Base-by-base conservation (phyloP, 768 basidiomycete species). In the Antrodiella citrinella region DNA sequence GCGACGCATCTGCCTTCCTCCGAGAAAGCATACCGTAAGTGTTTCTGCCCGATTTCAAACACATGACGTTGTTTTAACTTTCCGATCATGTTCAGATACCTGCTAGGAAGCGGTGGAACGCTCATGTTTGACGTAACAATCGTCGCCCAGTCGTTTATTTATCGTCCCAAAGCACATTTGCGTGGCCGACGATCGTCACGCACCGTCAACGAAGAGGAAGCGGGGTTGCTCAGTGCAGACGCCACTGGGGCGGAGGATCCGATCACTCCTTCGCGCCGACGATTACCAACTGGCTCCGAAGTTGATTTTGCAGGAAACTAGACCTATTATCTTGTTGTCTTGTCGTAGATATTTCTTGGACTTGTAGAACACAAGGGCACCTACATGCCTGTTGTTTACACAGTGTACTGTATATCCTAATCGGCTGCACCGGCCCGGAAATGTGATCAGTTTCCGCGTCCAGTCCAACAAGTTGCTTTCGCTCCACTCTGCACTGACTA, bases 51-150 rank as follows among this genome's bases (percentile, higher is more conserved):
- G n/a, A n/a, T n/a, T n/a, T n/a, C 11, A n/a, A n/a, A n/a, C n/a
- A n/a, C n/a, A n/a, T n/a, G n/a, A n/a, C 12, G 5, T 15, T 10
- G n/a, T n/a, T n/a, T n/a, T n/a, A n/a, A n/a, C n/a, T n/a, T n/a
- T n/a, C n/a, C n/a, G n/a, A n/a, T n/a, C n/a, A n/a, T n/a, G n/a
- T 19, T n/a, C 53, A 90, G 88, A 45, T 97, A 93, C 62, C 74
- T 98, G 0, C 70, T 98, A 1, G 95, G 95, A 26, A 92, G 90
- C 51, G 93, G 80, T 38, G 96, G 96, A 2, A 97, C 95, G 0
- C 78, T 98, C 15, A 67, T 91, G 56, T 98, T 97, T 64, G 96
- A 99, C 64, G 69, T 97, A 25, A 86, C 86, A 4, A 97, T 99
- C 61, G 83, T 98, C 48, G 65, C 76, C 9, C 96, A 99, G 67